Evolutionary conservation across 2,329 filamentous ascomycete species (phyloP), one percentile per base, ranked within the genome.

Genomic region (Fusarium liriodendri): DNA sequence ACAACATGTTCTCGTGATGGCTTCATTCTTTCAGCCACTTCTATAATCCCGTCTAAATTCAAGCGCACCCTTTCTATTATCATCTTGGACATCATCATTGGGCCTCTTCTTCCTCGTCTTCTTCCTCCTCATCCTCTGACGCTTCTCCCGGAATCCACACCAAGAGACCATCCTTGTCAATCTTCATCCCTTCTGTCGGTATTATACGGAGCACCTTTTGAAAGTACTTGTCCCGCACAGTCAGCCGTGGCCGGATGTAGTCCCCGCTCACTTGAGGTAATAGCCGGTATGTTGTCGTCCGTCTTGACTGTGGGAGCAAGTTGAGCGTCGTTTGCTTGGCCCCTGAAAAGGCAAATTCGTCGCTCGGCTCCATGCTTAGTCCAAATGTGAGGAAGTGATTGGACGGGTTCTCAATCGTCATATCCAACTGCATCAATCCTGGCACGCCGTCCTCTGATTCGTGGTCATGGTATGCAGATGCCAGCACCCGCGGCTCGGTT

Each of bases 321-420:
- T 97, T 94, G 62, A 98, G 77, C 1, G 92, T 93, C 14, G 91
- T 92, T 74, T 93, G 88, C 84, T 98, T 98, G 2, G 94, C 87
- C 0, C 97, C 97, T 9, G 94, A 95, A 82, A 99, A 98, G 0
- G 95, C 96, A 83, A 98, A 98, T 62, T 95, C 90, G 73, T 97
- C 95, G 80, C 91, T 96, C 4, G 95, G 93, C 76, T 99, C 96
- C 95, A 99, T 97, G 29, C 88, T 91, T 58, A 98, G 83, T 33
- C 94, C 95, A 83, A 99, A 99, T 0, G 95, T 98, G 59, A 99
- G 89, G 83, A 98, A 97, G 82, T 99, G 97, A 81, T 92, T 93
- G 0, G 96, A 98, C 0, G 95, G 94, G 80, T 99, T 99, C 83
- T 99, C 97, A 66, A 99, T 91, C 5, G 91, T 94, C 80, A 90